Base-by-base conservation (phyloP, 139 green algal genomes). In the Astrephomene gubernaculifera region DNA sequence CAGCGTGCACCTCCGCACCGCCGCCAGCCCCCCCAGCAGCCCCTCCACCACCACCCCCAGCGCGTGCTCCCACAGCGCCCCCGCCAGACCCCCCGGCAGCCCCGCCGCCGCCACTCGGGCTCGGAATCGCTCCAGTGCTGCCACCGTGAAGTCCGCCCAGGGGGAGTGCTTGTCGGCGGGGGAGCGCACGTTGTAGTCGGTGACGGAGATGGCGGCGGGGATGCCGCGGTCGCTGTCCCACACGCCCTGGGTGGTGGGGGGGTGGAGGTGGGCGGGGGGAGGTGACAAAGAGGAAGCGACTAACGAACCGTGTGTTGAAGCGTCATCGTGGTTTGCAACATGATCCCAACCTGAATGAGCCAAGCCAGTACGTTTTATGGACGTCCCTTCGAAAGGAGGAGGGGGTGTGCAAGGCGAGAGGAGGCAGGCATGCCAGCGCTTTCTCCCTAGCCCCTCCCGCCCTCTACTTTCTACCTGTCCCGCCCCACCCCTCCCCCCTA, bases 31-130 rank as follows among this genome's bases (percentile, higher is more conserved):
- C 17, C 91, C 86, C 39, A 97, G 86, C 43, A 94, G 64, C 9
- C 79, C 83, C 36, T 94, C 94, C 10, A 67, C 87, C 71, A 92
- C 79, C 60, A 92, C 74, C 25, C 52, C 60, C 22, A 86, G 71
- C 4, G 87, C 94, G 27, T 87, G 73, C 39, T 79, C 45, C 94
- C 94, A 97, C 70, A 96, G 79, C 86, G 89, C 75, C 61, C 53
- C 69, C 69, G 73, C 44, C 36, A 87, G 53, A 38, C 52, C 53
- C 53, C 61, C 69, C 29, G 71, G 54, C 43, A 75, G 72, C 24
- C 43, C 31, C 29, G 57, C 82, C 0, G 57, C 43, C 22, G 76
- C 43, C 33, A 82, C 53, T n/a, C n/a, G n/a, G n/a, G n/a, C n/a
- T n/a, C 76, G 61, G 57, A 83, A 83, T 0, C n/a, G 44, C 22